Evolutionary conservation across 1,139 yeast genomes (phyloP).

Genomic region (Eremothecium sinecaudum): DNA sequence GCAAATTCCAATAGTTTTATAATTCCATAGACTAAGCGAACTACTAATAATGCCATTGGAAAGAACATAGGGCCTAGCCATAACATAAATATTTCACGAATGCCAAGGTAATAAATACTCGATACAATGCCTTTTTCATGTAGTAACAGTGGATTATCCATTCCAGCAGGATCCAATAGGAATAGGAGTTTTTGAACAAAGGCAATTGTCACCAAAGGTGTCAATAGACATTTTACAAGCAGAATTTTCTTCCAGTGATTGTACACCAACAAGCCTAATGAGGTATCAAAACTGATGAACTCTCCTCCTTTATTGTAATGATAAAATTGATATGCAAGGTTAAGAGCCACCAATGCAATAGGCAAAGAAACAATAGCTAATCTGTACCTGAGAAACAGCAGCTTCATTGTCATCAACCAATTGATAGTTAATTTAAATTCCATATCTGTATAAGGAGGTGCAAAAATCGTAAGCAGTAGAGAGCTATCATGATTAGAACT

Average conservation of each 20-base stretch:
- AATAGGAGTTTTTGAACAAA: constrained; percentile 30
- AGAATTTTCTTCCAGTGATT: constrained; percentile 21
- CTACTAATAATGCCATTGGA: constrained; percentile 42
- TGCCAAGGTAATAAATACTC: constrained; percentile 52
- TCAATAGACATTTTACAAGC: constrained; percentile 28
- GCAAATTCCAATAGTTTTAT: not conserved
- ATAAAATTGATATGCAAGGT: constrained; percentile 40
- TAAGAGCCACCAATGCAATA: constrained; percentile 38
- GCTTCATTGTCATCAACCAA: constrained; percentile 34
- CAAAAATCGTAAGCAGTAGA: constrained; percentile 17
- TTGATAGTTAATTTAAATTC: constrained; percentile 25
- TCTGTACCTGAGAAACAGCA: constrained; percentile 55
- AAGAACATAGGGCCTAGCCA: constrained; percentile 52
- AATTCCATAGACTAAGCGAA: constrained; percentile 16
- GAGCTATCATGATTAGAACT: constrained; percentile 17
- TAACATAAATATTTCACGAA: constrained; percentile 49
- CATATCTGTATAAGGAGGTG: constrained; percentile 33
- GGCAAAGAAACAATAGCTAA: constrained; percentile 54
- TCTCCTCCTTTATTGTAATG: constrained; percentile 33
- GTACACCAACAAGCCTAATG: constrained; percentile 32
- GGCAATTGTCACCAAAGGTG: constrained; percentile 34
- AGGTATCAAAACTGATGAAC: constrained; percentile 46
- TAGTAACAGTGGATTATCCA: constrained; percentile 30
- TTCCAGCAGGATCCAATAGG: constrained; percentile 49
- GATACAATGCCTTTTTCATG: constrained; percentile 25